A percentile compares a stretch with the other conserved stretches of the same genome.
Evolutionary conservation across 257 asterid species (phyloP).

Genomic region (Ballota nigra): DNA sequence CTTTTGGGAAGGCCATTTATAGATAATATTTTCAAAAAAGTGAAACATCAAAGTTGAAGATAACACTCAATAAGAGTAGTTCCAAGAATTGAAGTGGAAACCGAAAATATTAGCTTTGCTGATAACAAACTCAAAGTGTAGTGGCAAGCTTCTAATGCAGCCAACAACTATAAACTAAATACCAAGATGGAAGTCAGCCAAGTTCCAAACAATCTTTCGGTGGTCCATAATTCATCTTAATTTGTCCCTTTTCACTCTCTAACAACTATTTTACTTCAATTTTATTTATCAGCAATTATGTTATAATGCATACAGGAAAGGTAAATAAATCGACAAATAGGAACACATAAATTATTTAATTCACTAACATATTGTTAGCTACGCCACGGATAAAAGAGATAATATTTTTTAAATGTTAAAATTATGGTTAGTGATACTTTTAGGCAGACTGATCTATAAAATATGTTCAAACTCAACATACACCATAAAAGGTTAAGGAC

Average conservation of each 20-base stretch:
- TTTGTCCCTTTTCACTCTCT: not conserved
- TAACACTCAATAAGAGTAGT: not conserved
- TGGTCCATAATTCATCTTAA: conserved; percentile 30
- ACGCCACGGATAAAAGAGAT: too few relatives aligned
- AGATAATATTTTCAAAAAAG: not conserved
- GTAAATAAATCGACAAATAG: too few relatives aligned
- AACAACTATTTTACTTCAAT: not conserved
- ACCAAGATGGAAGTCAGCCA: conserved; percentile 19
- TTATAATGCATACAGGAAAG: too few relatives aligned
- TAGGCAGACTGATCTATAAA: too few relatives aligned
- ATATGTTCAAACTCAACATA: too few relatives aligned
- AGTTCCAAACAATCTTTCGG: conserved; percentile 33
- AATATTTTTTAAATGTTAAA: too few relatives aligned
- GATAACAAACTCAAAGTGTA: conserved; percentile 24
- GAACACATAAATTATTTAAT: too few relatives aligned
- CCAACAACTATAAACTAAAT: conserved; percentile 15
- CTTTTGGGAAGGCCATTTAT: conserved; percentile 8
- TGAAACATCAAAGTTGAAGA: conserved; percentile 7
- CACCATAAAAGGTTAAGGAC: too few relatives aligned
- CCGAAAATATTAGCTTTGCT: conserved; percentile 20
- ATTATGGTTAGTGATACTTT: too few relatives aligned
- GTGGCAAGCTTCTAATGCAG: conserved; percentile 20
- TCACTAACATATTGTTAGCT: too few relatives aligned
- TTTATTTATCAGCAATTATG: not conserved
- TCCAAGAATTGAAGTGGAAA: conserved; percentile 31